phyloP scores from a whole-genome alignment of 2,329 filamentous ascomycete species.

The Volutella citrinella region DNA sequence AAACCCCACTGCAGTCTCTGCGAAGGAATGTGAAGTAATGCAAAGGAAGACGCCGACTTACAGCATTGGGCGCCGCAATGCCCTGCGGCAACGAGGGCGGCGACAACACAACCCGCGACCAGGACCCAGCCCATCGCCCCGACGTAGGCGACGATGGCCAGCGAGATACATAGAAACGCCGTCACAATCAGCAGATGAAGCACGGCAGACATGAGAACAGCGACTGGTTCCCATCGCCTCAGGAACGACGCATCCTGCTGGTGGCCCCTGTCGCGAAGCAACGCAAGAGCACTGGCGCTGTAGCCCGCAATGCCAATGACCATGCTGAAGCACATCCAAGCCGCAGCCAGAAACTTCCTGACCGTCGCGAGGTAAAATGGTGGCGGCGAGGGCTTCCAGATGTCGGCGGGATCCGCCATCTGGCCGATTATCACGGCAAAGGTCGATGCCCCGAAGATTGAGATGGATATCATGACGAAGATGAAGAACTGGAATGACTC shows the following conservation, averaged over 20 bases:
- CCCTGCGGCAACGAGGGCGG: no score
- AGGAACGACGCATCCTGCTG: background rate
- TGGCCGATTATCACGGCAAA: slow-evolving; percentile 1
- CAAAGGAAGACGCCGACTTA: no score
- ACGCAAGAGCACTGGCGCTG: background rate
- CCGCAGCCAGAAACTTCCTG: background rate
- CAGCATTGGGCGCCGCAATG: no score
- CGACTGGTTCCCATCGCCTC: background rate
- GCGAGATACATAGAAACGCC: background rate
- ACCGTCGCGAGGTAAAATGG: background rate
- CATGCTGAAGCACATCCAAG: slow-evolving; percentile 1
- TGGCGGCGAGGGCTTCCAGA: background rate
- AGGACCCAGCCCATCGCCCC: background rate
- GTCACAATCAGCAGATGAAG: background rate
- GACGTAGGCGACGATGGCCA: background rate
- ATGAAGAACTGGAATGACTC: slow-evolving; percentile 1
- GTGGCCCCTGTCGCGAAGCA: background rate
- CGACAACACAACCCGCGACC: no score
- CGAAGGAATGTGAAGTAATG: no score
- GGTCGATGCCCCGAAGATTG: slow-evolving; percentile 3
- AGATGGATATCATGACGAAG: background rate
- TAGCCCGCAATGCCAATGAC: background rate
- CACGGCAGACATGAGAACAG: background rate
- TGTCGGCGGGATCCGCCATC: slow-evolving; percentile 2
- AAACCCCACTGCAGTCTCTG: no score